Evolutionary conservation across 768 basidiomycete genomes (phyloP).

Genomic region (Mycena crocata): DNA sequence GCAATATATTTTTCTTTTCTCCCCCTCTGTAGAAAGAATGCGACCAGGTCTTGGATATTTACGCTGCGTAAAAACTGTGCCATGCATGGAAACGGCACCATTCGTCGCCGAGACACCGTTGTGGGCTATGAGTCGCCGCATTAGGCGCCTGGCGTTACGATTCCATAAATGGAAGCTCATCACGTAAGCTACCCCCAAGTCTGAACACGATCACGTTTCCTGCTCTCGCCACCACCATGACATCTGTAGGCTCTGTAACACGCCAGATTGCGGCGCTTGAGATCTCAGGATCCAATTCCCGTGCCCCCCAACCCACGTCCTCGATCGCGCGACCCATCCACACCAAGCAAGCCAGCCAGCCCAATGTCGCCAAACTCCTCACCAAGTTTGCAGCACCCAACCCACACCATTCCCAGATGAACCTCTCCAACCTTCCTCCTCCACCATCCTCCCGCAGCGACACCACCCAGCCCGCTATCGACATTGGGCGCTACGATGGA

Average conservation of each 20-base stretch:
- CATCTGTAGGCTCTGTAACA: conserved; percentile 69
- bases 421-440: conserved; percentile 29
- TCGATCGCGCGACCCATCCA: conserved; percentile 46
- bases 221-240: conserved; percentile 39
- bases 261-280: conserved; percentile 79
- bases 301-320: conserved; percentile 44
- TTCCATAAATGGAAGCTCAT: too few species aligned
- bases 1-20: too few species aligned
- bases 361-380: conserved; percentile 75
- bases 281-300: conserved; percentile 64
- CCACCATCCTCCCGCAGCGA: conserved; percentile 51
- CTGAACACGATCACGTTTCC: conserved; percentile 15
- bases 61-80: too few species aligned
- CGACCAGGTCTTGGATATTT: too few species aligned
- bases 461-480: conserved; percentile 56
- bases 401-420: conserved; percentile 46
- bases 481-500: conserved; percentile 95
- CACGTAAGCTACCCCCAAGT: background rate
- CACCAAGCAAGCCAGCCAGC: conserved; percentile 68
- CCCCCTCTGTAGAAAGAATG: too few species aligned
- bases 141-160: too few species aligned
- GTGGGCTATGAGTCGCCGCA: too few species aligned
- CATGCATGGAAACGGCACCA: too few species aligned
- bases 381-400: conserved; percentile 81
- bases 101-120: too few species aligned